These are phyloP conservation scores for Colletotrichum scovillei DNA, from an alignment of 2,329 filamentous ascomycete species.

Conservation along the genomic window DNA sequence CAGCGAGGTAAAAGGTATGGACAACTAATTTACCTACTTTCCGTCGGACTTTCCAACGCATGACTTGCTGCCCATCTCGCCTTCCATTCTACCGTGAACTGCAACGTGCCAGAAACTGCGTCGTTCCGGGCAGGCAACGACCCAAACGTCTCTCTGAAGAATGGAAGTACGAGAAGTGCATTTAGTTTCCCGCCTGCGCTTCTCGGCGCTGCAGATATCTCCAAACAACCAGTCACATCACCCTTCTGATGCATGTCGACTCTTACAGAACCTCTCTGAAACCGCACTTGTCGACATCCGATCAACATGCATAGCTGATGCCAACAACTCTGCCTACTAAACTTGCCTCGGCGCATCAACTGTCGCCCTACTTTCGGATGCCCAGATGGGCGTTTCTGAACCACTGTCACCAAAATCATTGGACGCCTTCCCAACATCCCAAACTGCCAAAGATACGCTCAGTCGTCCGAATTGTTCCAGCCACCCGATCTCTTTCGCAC, in stretches of 20 bases:
- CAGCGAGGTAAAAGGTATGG: too few relatives aligned
- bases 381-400: constrained; percentile 1
- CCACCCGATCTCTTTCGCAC: not conserved
- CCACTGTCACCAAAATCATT: not conserved
- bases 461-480: not conserved
- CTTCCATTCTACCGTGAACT: not conserved
- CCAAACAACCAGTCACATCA: not conserved
- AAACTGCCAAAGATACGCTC: not conserved
- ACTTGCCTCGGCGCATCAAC: not conserved
- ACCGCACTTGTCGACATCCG: not conserved
- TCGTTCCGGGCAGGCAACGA: constrained; percentile 6
- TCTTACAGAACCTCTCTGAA: not conserved
- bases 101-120: constrained; percentile 1
- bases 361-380: constrained; percentile 5
- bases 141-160: not conserved
- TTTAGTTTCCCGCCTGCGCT: not conserved
- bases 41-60: not conserved
- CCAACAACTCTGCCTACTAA: not conserved
- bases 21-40: not conserved
- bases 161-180: not conserved
- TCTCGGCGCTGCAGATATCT: constrained; percentile 2
- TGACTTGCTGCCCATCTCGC: not conserved
- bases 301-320: not conserved
- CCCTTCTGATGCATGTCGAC: not conserved
- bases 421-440: not conserved